Base-by-base conservation (phyloP, 1,139 yeast species). In the Geotrichum candidum region DNA sequence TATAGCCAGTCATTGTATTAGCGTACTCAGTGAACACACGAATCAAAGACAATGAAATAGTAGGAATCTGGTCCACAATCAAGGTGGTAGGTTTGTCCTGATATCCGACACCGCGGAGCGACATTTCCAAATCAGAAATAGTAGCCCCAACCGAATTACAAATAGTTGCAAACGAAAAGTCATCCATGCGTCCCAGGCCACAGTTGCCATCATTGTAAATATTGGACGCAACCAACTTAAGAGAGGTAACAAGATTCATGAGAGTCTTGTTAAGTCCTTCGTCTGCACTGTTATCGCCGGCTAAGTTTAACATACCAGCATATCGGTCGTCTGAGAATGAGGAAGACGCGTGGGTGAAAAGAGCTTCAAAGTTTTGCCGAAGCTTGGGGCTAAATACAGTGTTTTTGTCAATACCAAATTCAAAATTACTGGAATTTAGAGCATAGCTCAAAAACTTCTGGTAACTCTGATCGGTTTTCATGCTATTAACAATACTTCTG, bases 81-180 rank as follows among this genome's bases (percentile, higher is more conserved):
- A 85, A 68, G 0, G 78, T 77, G 1, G 74, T 73, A 53, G 71
- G 65, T 56, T 75, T 74, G 15, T 69, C 65, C 2, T 74, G 67
- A 10, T 81, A 73, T 3, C 76, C 65, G 1, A 74, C 70, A 0
- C 95, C 95, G 63, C 96, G 78, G 27, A 87, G 73, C 0, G 88
- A 77, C 13, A 88, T 85, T 69, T 90, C 96, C 15, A 82, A 72
- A 0, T 89, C 82, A 62, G 84, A 83, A 35, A 89, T 82, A 0
- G 90, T 82, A 1, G 60, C 60, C 22, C 58, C 62, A 3, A 58
- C 51, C 10, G 53, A 46, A 23, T 51, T 25, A 18, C 59, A 57
- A 13, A 57, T 18, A 6, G 56, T 52, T 15, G 33, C 52, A 11
- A 57, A 25, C 4, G 59, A 57, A 46, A 48, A 58, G 31, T 53